These are phyloP conservation scores for Boletus edulis DNA, from an alignment of 768 basidiomycete species.

Conservation along the genomic window DNA sequence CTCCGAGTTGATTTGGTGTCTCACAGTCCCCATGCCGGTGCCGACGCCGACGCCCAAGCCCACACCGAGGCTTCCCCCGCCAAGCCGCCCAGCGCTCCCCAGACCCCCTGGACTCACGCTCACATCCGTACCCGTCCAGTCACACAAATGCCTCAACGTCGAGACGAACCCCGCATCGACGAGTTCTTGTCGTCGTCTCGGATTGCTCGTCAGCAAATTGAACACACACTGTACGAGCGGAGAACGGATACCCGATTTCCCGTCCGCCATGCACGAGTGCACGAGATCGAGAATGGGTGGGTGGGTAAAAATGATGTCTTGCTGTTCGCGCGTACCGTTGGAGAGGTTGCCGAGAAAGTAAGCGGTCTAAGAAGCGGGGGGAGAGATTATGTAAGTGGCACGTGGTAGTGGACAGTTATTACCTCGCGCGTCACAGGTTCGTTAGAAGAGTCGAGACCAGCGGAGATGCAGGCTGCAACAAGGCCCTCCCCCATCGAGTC, in stretches of 20 bases:
- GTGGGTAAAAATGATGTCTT: constrained; percentile 50
- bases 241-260: constrained; percentile 53
- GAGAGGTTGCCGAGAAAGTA: constrained; percentile 66
- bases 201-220: constrained; percentile 48
- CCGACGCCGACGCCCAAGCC: constrained; percentile 8
- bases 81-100: not conserved
- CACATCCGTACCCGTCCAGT: constrained; percentile 28
- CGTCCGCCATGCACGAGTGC: constrained; percentile 57
- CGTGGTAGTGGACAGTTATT: not conserved
- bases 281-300: constrained; percentile 52
- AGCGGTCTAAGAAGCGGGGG: constrained; percentile 41
- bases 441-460: constrained; percentile 48
- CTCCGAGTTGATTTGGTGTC: constrained; percentile 44
- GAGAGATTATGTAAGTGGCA: not conserved
- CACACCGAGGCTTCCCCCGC: constrained; percentile 7
- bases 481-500: constrained; percentile 46
- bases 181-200: constrained; percentile 36
- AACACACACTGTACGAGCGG: constrained; percentile 62
- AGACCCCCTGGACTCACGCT: constrained; percentile 32
- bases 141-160: constrained; percentile 42
- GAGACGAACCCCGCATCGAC: constrained; percentile 45
- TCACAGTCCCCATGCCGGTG: not conserved
- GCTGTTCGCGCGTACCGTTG: constrained; percentile 53
- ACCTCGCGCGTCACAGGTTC: constrained; percentile 58
- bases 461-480: constrained; percentile 45